These are phyloP conservation scores for Incumbomyces delicatus DNA, from an alignment of 2,329 filamentous ascomycete genomes.

Conservation along the genomic window DNA sequence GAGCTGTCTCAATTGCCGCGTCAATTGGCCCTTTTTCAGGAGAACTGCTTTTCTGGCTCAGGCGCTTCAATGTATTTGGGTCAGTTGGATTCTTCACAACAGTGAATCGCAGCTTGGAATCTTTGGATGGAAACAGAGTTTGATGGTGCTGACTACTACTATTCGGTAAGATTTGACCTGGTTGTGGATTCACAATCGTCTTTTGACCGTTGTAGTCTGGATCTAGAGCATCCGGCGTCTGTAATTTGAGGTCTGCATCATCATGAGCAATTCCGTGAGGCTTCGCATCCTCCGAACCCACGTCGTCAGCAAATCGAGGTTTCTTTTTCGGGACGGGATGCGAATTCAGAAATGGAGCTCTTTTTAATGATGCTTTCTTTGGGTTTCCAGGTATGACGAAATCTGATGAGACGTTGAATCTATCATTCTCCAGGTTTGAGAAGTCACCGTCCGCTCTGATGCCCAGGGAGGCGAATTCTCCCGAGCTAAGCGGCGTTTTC, in stretches of 20 bases:
- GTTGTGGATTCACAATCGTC: neutral
- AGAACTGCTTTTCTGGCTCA: slow-evolving; percentile 56
- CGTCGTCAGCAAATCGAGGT: slow-evolving; percentile 9
- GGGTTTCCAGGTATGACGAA: slow-evolving; percentile 21
- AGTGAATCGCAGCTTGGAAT: slow-evolving; percentile 53
- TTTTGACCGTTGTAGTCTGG: neutral
- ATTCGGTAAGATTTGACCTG: neutral
- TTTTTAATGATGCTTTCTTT: slow-evolving; percentile 20
- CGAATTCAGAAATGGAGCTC: slow-evolving; percentile 9
- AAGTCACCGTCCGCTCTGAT: slow-evolving; percentile 21
- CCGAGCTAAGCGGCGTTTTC: slow-evolving; percentile 16
- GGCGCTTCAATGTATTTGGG: slow-evolving; percentile 49
- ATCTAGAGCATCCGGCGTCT: slow-evolving; percentile 2
- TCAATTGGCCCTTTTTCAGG: slow-evolving; percentile 30
- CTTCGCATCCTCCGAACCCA: neutral
- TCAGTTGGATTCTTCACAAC: slow-evolving; percentile 69
- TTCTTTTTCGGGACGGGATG: slow-evolving; percentile 12
- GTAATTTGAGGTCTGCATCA: neutral
- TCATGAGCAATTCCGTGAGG: no score
- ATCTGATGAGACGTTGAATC: slow-evolving; percentile 27
- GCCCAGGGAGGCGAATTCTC: slow-evolving; percentile 23
- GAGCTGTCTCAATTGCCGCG: neutral
- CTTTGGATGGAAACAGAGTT: slow-evolving; percentile 19
- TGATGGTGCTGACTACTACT: neutral
- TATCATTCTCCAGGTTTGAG: slow-evolving; percentile 22